These are phyloP conservation scores for Malus asiatica DNA, from an alignment of 306 rosid genomes.

Conservation along the genomic window DNA sequence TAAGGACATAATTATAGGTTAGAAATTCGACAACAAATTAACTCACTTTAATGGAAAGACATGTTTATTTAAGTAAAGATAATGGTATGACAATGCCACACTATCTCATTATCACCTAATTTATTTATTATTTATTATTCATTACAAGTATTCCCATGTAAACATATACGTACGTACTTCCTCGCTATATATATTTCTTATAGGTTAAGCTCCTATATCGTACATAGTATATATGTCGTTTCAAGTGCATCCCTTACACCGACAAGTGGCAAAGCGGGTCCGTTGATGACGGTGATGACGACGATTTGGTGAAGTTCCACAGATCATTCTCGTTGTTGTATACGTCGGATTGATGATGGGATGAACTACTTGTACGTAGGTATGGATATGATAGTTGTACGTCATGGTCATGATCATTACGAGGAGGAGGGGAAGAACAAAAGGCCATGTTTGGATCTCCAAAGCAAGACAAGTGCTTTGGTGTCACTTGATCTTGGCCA, in stretches of 20 bases:
- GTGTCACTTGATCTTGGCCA: slow-evolving; percentile 32
- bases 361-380: slow-evolving; percentile 23
- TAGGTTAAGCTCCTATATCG: not conserved
- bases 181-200: not conserved
- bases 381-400: slow-evolving; percentile 25
- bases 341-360: slow-evolving; percentile 10
- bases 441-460: slow-evolving; percentile 23
- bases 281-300: slow-evolving; percentile 29
- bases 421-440: slow-evolving; percentile 13
- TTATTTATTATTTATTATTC: not conserved
- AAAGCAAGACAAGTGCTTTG: slow-evolving; percentile 32
- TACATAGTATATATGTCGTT: not conserved
- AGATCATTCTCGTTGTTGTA: slow-evolving; percentile 30
- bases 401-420: slow-evolving; percentile 8
- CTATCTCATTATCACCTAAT: slow-evolving; percentile 1
- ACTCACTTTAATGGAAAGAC: not conserved
- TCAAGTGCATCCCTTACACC: slow-evolving; percentile 28
- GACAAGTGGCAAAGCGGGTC: slow-evolving; percentile 59
- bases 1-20: slow-evolving; percentile 11
- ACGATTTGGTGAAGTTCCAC: slow-evolving; percentile 36
- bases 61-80: not conserved
- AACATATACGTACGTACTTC: not conserved
- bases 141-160: not conserved
- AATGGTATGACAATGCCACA: slow-evolving; percentile 14
- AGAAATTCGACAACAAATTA: slow-evolving; percentile 14